Base-by-base conservation (phyloP, 371 early-diverging fungal genomes). In the Dipsacomyces acuminosporus region DNA sequence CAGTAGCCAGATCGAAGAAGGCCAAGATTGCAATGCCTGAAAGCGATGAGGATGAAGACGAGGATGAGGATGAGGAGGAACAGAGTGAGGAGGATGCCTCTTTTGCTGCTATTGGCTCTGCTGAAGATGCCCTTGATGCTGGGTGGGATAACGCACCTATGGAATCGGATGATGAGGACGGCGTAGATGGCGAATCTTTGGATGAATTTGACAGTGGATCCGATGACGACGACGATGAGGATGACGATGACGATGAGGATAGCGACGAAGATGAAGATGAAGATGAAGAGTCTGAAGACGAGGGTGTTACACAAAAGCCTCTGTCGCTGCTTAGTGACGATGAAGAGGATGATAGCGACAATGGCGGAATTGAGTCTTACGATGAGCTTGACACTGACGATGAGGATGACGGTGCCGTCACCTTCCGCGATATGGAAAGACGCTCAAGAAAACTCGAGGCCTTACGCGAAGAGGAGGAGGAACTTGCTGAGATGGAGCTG, bases 381-480 rank as follows among this genome's bases (percentile, higher is more conserved):
- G 75, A 76, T 56, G 74, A 67, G 30, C 51, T 59, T 34, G 63
- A 54, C 21, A 63, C 70, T 19, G 71, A 61, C 53, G 73, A 46
- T 6, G 59, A 58, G 11, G 64, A 35, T 5, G 69, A 52, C 3
- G 55, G 34, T 6, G 43, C 36, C 6, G 55, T 55, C 42, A 64
- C 61, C 1, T 71, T 64, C 60, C 64, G 71, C 51, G 86, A 86
- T 64, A 75, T 83, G 53, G 92, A 88, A 64, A 77, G 78, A 51
- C 80, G 84, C 63, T 84, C 90, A 24, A 80, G 82, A 41, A 78
- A 80, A 48, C 74, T 85, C 44, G 89, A 87, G 63, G 85, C 80
- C n/a, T 79, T 82, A 61, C 88, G 80, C n/a, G 81, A 82, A 49
- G 75, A 84, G 53, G 82, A 75, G 14, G 91, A 89, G 40, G 83